These are phyloP conservation scores for Monilinia fructicola DNA, from an alignment of 2,329 filamentous ascomycete species.

Conservation along the genomic window DNA sequence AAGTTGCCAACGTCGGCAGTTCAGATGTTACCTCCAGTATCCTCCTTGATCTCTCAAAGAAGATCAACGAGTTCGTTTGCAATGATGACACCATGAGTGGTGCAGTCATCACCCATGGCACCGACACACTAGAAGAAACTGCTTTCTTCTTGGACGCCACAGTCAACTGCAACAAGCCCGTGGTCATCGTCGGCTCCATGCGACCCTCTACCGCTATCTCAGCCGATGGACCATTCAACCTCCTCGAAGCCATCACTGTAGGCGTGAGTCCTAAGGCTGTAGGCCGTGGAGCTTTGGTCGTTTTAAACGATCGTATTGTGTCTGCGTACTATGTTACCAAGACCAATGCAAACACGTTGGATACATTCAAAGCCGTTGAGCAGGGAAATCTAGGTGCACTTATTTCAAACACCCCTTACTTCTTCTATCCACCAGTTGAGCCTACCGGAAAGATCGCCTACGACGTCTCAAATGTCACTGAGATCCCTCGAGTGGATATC, in stretches of 20 bases:
- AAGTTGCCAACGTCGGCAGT: conserved; percentile 52
- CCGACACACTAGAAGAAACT: conserved; percentile 63
- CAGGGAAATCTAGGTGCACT: conserved; percentile 58
- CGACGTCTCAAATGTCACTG: conserved; percentile 42
- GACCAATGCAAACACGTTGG: conserved; percentile 61
- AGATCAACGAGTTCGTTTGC: conserved; percentile 48
- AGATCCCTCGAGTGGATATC: conserved; percentile 56
- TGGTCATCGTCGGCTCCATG: conserved; percentile 63
- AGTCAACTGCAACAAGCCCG: conserved; percentile 56
- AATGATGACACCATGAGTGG: conserved; percentile 43
- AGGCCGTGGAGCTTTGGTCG: conserved; percentile 57
- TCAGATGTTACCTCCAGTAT: conserved; percentile 50
- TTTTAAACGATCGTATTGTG: conserved; percentile 61
- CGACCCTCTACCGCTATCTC: conserved; percentile 61
- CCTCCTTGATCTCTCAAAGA: conserved; percentile 49
- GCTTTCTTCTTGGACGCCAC: conserved; percentile 63
- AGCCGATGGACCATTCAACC: conserved; percentile 63
- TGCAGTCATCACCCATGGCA: conserved; percentile 63
- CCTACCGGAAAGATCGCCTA: conserved; percentile 50
- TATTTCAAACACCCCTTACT: conserved; percentile 57
- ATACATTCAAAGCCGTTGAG: conserved; percentile 61
- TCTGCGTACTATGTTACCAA: conserved; percentile 60
- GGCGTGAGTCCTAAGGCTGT: conserved; percentile 49
- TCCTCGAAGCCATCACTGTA: conserved; percentile 59
- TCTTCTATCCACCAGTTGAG: conserved; percentile 55